Conservation (phyloP, 2,329 filamentous ascomycete genomes). For the Colletotrichum musae region DNA sequence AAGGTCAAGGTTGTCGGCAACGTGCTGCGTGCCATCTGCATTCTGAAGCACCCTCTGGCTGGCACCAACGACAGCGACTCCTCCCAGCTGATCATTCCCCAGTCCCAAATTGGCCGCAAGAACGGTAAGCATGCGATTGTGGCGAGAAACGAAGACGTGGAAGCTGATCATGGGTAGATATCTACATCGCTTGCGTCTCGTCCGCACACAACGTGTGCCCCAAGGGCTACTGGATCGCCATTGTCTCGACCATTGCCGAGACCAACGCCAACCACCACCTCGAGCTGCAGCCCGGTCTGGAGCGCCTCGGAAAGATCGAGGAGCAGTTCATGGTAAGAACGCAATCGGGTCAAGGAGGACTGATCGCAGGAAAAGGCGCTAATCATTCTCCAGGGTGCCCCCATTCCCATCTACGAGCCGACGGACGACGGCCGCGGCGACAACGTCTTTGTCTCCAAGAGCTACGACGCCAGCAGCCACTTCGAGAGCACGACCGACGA, state of each 20-base stretch:
- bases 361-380: neutral
- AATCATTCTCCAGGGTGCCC: slow-evolving; percentile 69
- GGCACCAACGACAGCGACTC: slow-evolving; percentile 93
- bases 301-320: slow-evolving; percentile 92
- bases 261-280: slow-evolving; percentile 92
- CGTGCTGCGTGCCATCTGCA: slow-evolving; percentile 96
- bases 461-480: slow-evolving; percentile 97
- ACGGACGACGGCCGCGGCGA: slow-evolving; percentile 85
- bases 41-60: slow-evolving; percentile 93
- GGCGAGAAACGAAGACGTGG: neutral
- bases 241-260: slow-evolving; percentile 98
- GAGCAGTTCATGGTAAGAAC: slow-evolving; percentile 90
- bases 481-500: slow-evolving; percentile 95
- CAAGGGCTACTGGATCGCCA: slow-evolving; percentile 99
- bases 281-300: slow-evolving; percentile 92
- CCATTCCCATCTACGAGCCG: slow-evolving; percentile 95
- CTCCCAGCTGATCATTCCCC: slow-evolving; percentile 95
- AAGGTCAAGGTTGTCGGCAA: slow-evolving; percentile 92
- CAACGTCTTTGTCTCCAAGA: slow-evolving; percentile 98
- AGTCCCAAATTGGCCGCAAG: slow-evolving; percentile 96
- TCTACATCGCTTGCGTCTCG: slow-evolving; percentile 97
- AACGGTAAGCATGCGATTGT: slow-evolving; percentile 75
- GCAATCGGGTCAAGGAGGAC: neutral
- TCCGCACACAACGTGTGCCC: slow-evolving; percentile 98
- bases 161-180: slow-evolving; percentile 70